A percentile compares a stretch with the other conserved stretches of the same genome.
Evolutionary conservation across 495 filamentous ascomycete genomes (phyloP).

Genomic region (Annulohypoxylon nitens): DNA sequence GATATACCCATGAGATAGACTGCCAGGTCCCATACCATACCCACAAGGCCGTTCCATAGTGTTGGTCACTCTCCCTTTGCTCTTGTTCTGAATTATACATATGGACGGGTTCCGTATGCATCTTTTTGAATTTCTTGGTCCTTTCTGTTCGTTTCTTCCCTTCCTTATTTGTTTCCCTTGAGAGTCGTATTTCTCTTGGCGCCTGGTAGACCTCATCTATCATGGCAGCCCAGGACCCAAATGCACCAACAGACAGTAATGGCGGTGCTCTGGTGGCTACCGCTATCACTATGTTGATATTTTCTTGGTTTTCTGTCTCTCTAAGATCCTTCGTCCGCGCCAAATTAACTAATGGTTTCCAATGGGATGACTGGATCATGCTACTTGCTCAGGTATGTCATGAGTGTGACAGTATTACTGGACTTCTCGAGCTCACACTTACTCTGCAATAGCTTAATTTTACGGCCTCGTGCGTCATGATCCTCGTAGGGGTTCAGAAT

Average conservation of each 20-base stretch:
- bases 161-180: conserved; percentile 26
- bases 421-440: conserved; percentile 18
- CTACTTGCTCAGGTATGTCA: conserved; percentile 53
- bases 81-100: conserved; percentile 27
- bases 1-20: conserved; percentile 35
- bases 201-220: conserved; percentile 43
- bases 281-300: conserved; percentile 45
- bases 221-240: conserved; percentile 52
- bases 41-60: conserved; percentile 36
- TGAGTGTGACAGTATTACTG: background rate
- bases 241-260: conserved; percentile 53
- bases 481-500: conserved; percentile 49
- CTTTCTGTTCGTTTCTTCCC: conserved; percentile 33
- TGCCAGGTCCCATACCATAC: conserved; percentile 31
- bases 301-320: conserved; percentile 54
- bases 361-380: conserved; percentile 60
- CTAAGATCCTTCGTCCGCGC: conserved; percentile 55
- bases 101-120: conserved; percentile 23
- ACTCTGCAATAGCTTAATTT: conserved; percentile 49
- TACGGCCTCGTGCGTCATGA: conserved; percentile 52
- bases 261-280: conserved; percentile 52
- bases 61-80: conserved; percentile 25
- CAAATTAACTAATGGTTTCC: conserved; percentile 55
- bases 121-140: conserved; percentile 30
- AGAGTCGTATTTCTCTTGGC: conserved; percentile 38